Conservation (phyloP, 176 grass and related monocot species). For the Phoenix dactylifera region DNA sequence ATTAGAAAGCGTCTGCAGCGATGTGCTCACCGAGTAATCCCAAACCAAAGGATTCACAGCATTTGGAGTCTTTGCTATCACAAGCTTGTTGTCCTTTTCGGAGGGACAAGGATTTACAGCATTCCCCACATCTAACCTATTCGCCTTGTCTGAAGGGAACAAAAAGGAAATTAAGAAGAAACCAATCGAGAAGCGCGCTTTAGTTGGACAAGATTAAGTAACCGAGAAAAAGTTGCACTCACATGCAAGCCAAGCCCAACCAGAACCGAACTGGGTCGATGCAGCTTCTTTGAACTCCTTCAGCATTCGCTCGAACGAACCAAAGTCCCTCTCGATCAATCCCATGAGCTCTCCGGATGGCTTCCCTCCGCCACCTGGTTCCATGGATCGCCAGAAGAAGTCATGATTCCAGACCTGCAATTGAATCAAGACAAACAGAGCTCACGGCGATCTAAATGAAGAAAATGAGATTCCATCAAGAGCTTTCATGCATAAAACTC, state of each 20-base stretch:
- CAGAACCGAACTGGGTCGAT: constrained; percentile 81
- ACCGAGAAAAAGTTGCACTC: constrained; percentile 24
- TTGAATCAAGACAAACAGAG: neutral
- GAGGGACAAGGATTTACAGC: constrained; percentile 65
- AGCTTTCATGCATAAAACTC: no score
- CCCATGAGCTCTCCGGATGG: constrained; percentile 41
- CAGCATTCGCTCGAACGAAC: constrained; percentile 53
- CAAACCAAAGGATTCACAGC: constrained; percentile 79
- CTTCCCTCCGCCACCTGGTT: constrained; percentile 48
- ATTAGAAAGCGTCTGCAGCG: neutral
- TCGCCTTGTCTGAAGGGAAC: constrained; percentile 51
- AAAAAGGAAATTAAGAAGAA: constrained; percentile 13
- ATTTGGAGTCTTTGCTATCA: constrained; percentile 73
- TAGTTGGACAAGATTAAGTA: neutral
- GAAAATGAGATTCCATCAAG: neutral
- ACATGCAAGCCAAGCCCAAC: constrained; percentile 95
- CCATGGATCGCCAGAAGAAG: constrained; percentile 85
- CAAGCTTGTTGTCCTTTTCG: constrained; percentile 61
- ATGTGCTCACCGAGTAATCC: constrained; percentile 74
- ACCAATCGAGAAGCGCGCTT: no score
- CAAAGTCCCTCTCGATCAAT: constrained; percentile 77
- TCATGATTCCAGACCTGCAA: constrained; percentile 84
- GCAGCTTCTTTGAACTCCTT: constrained; percentile 53
- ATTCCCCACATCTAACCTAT: constrained; percentile 61
- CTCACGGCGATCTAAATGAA: neutral